Evolutionary conservation across 2,329 filamentous ascomycete genomes (phyloP), one percentile per base, ranked within the genome.

Genomic region (Fusarium verrucosum): DNA sequence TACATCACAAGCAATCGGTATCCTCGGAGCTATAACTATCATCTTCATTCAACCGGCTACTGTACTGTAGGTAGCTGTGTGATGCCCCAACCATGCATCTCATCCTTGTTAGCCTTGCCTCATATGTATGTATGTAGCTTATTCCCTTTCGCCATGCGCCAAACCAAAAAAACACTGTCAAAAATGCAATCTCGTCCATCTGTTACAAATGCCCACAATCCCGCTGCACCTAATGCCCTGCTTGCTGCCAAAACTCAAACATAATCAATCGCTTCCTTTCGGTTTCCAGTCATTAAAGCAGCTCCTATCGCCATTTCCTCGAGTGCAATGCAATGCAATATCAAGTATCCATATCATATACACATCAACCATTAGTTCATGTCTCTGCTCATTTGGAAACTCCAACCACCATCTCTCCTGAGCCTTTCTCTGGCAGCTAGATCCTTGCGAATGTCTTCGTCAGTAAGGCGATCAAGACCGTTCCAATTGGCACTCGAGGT

Each of bases 401-500:
- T 88, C 94, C 94, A 97, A 1, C 91, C 92, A 6, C 94, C 94
- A 68, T 97, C 92, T 62, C 89, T 83, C 47, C 91, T 86, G 74
- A 97, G 83, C 73, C 89, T 87, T 76, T 96, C 91, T 62, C 94
- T 85, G 54, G 90, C 91, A 60, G 91, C 89, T 70, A 91, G 80
- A 78, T 97, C 94, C 73, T 87, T 90, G 50, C 86, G 82, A 72
- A 96, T 92, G 73, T 97, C 94, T 58, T 96, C 94, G 67, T 94
- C 90, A 0, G 94, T 97, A 69, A 99, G 82, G 50, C 83, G 79
- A 70, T 99, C 96, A 4, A 89, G 83, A 51, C 92, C 86, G 72
- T 86, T 89, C 95, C 95, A 99, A 79, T 97, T 96, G 32, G 96
- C 96, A 77, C 92, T 97, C 70, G 92, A 96, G 7, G 94, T 97